These are phyloP conservation scores for Beauveria varroae DNA, from an alignment of 2,329 filamentous ascomycete genomes.

Conservation along the genomic window DNA sequence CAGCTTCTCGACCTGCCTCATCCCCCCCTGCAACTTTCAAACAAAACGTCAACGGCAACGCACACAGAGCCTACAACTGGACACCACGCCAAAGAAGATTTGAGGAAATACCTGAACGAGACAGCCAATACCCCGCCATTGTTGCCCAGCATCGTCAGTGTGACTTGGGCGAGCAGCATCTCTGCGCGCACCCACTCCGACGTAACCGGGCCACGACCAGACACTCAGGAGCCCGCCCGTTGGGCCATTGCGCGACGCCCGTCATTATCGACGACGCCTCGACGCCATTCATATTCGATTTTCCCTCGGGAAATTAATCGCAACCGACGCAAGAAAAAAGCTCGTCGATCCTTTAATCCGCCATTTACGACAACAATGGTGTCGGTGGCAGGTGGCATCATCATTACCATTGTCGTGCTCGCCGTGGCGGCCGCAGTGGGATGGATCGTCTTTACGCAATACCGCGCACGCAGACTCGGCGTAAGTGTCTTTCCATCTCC, in stretches of 20 bases:
- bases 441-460: conserved; percentile 65
- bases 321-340: background rate
- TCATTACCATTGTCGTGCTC: conserved; percentile 64
- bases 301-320: background rate
- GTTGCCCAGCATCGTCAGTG: background rate
- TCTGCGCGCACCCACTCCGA: background rate
- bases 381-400: conserved; percentile 56
- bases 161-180: background rate
- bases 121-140: background rate
- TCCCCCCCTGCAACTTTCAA: background rate
- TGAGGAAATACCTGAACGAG: background rate
- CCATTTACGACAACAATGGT: conserved; percentile 35
- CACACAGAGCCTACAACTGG: background rate
- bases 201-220: background rate
- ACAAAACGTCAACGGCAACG: background rate
- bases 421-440: conserved; percentile 47
- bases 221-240: background rate
- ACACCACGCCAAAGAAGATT: background rate
- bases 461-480: conserved; percentile 65
- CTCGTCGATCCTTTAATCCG: background rate
- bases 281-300: background rate
- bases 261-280: background rate
- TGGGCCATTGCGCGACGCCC: background rate
- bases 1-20: background rate
- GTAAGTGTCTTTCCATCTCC: conserved; percentile 31